Conservation (phyloP, 768 basidiomycete genomes). For the Boletus rex-veris region DNA sequence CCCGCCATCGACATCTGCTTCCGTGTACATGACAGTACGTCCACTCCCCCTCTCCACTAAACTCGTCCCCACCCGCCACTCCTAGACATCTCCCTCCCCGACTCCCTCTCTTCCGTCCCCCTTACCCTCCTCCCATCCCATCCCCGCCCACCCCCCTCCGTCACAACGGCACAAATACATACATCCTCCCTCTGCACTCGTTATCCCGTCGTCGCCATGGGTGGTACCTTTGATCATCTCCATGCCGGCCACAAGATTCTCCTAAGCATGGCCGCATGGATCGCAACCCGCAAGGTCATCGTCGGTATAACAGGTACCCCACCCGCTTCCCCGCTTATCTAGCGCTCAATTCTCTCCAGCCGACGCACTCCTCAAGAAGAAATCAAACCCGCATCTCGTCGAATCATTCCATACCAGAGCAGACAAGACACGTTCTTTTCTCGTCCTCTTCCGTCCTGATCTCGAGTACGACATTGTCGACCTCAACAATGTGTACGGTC, state of each 20-base stretch:
- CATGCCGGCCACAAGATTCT: conserved; percentile 98
- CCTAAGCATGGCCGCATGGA: conserved; percentile 86
- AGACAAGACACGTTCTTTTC: conserved; percentile 59
- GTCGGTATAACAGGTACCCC: conserved; percentile 80
- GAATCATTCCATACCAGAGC: conserved; percentile 59
- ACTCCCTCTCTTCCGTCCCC: conserved; percentile 38
- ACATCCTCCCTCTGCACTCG: conserved; percentile 11
- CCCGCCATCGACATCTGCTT: conserved; percentile 42
- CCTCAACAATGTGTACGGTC: conserved; percentile 85
- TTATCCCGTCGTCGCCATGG: conserved; percentile 76
- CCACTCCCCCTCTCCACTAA: not conserved
- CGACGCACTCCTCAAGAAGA: conserved; percentile 66
- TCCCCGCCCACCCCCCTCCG: conserved; percentile 4
- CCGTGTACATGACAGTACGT: conserved; percentile 44
- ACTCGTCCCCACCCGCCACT: conserved; percentile 4
- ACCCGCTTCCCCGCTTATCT: conserved; percentile 2
- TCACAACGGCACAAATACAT: not conserved
- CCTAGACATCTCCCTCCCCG: conserved; percentile 39
- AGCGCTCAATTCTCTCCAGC: conserved; percentile 40
- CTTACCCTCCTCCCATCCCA: conserved; percentile 17
- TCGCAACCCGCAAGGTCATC: conserved; percentile 75
- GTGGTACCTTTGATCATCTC: conserved; percentile 97
- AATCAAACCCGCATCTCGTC: conserved; percentile 64
- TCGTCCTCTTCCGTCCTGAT: conserved; percentile 64
- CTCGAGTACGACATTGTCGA: conserved; percentile 67